Evolutionary conservation across 495 filamentous ascomycete species (phyloP), one percentile per base, ranked within the genome.

Genomic region (Hypomontagnella monticulosa): DNA sequence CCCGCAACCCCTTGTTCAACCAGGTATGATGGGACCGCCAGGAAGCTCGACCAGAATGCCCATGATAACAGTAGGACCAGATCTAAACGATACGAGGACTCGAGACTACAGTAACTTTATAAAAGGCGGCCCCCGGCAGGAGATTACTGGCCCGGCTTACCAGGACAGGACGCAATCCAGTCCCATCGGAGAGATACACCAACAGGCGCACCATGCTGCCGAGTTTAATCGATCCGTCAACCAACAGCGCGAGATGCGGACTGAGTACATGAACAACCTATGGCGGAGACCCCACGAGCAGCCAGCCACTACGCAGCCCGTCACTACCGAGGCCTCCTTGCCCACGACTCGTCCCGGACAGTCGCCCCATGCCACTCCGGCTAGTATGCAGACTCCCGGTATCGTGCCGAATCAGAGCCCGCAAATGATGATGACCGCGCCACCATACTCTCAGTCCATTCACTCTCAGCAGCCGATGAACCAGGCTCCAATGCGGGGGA

Each of bases 211-310:
- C 30, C 92, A 95, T 38, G 88, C 93, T 3, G 91, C 92, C 32
- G 93, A 98, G 69, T 96, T 88, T 79, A 98, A 96, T 76, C 93
- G 93, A 69, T 79, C 81, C 27, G 79, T 98, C 23, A 89, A 87
- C 57, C 83, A 88, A 56, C 89, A 92, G 69, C 87, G 94, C 55
- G 86, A 81, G 23, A 87, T 88, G 73, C 88, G 95, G 51, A 83
- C 79, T 40, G 88, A 92, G 52, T 93, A 89, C 57, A 80, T 95
- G 62, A 87, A 91, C 51, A 87, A 87, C 58, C 84, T 88, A 44
- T 97, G 91, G 88, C 83, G 86, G 57, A 85, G 88, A 71, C 90
- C 87, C 23, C 93, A 89, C 65, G 92, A 95, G 72, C 83, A 80
- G 56, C 88, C 92, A 18, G 73, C 84, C 32, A 79, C 86, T 16